Conservation (phyloP, 345 rosid species). For the Noccaea caerulescens region DNA sequence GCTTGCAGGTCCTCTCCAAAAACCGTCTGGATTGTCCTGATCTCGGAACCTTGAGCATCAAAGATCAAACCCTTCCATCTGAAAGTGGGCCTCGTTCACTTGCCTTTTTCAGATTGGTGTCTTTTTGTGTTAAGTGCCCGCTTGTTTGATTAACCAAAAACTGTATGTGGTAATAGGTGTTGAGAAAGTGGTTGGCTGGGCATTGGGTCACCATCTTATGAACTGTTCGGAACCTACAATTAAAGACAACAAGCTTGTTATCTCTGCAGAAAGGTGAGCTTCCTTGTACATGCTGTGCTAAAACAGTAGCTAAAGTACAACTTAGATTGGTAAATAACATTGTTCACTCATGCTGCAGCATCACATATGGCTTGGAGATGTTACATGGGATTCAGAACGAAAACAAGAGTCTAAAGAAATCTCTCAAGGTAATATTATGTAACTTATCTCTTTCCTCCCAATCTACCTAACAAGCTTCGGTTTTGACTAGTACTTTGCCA, state of each 20-base stretch:
- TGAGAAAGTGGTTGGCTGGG: conserved; percentile 97
- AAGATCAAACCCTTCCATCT: conserved; percentile 79
- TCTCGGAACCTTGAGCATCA: conserved; percentile 69
- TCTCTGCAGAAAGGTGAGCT: conserved; percentile 76
- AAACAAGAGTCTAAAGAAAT: conserved; percentile 76
- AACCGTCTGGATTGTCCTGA: conserved; percentile 79
- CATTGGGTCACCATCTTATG: conserved; percentile 81
- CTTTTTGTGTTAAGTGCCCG: background rate
- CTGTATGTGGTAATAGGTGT: conserved; percentile 56
- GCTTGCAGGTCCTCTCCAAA: conserved; percentile 69
- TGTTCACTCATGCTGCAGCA: conserved; percentile 53
- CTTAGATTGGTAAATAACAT: conserved; percentile 20
- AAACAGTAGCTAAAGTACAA: conserved; percentile 24
- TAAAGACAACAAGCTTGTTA: conserved; percentile 67
- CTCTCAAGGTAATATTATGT: conserved; percentile 64
- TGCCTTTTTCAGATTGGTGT: background rate
- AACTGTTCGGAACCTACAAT: conserved; percentile 59
- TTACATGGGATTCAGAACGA: conserved; percentile 71
- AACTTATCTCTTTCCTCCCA: conserved; percentile 15
- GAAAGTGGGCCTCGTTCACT: conserved; percentile 61
- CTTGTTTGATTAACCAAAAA: conserved; percentile 17
- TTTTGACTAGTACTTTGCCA: conserved; percentile 5
- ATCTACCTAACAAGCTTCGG: background rate
- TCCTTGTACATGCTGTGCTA: conserved; percentile 17
- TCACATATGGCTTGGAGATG: conserved; percentile 69